Conservation (phyloP, 2,329 filamentous ascomycete genomes). For the Oidium heveae region DNA sequence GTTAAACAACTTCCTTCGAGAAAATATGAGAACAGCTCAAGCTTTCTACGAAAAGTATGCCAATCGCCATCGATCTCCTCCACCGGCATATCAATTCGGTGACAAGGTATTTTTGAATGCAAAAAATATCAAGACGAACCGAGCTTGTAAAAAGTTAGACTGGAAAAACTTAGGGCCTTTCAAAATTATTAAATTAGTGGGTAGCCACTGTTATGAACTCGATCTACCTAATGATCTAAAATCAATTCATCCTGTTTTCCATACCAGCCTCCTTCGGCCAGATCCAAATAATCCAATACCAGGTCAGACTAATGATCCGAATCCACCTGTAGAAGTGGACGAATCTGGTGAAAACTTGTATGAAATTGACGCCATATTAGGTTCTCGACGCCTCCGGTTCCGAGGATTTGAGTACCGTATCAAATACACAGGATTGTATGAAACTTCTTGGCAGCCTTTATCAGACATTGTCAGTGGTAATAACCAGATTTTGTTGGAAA, state of each 20-base stretch:
- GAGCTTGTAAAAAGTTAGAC: slow-evolving; percentile 1
- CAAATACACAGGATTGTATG: neutral
- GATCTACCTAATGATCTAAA: neutral
- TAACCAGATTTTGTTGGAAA: neutral
- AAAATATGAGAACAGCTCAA: neutral
- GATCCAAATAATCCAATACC: neutral
- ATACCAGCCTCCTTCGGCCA: slow-evolving; percentile 1
- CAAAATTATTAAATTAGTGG: neutral
- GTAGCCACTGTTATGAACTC: slow-evolving; percentile 1
- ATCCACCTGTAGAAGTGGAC: no score
- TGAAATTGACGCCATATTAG: no score
- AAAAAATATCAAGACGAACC: slow-evolving; percentile 1
- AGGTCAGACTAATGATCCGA: no score
- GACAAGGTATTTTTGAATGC: neutral
- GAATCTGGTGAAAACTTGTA: no score
- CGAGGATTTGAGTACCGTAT: neutral
- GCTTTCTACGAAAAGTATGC: no score
- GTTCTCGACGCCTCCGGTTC: neutral
- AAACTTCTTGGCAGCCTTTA: neutral
- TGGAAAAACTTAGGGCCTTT: slow-evolving; percentile 1
- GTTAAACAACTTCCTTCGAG: neutral
- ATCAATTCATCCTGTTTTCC: slow-evolving; percentile 1
- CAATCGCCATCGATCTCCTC: neutral
- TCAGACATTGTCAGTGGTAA: no score
- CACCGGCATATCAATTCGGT: neutral